phyloP scores from a whole-genome alignment of 108 stramenopile species.

The Parmales sp. region DNA sequence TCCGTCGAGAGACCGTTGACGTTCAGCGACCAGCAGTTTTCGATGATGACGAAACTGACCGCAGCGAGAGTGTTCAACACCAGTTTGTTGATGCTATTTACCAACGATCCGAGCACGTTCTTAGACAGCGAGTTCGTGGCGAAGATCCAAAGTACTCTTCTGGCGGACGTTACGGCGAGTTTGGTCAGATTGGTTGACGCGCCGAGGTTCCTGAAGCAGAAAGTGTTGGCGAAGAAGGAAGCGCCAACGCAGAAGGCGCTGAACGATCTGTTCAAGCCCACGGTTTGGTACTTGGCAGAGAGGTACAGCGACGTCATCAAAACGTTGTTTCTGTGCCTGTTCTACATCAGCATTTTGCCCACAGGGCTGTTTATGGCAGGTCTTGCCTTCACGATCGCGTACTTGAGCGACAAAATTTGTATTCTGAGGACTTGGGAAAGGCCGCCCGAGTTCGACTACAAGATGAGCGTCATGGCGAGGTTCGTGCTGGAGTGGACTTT shows the following conservation, averaged over 20 bases:
- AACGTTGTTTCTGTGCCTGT: conserved; percentile 35
- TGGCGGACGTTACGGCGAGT: background rate
- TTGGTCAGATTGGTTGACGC: background rate
- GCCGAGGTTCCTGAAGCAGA: background rate
- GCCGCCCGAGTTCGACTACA: conserved; percentile 25
- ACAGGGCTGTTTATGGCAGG: conserved; percentile 25
- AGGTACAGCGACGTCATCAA: conserved; percentile 39
- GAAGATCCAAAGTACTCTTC: background rate
- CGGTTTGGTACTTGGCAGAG: conserved; percentile 38
- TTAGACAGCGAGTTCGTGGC: background rate
- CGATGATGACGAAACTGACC: conserved; percentile 35
- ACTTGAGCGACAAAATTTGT: conserved; percentile 33
- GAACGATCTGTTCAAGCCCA: conserved; percentile 21
- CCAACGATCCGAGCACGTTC: conserved; percentile 1
- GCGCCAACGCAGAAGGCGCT: conserved; percentile 21
- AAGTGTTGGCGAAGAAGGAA: background rate
- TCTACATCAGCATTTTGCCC: conserved; percentile 30
- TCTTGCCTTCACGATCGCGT: conserved; percentile 19
- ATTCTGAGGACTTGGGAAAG: conserved; percentile 26
- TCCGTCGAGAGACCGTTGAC: conserved; percentile 1
- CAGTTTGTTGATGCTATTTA: conserved; percentile 25
- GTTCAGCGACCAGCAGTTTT: conserved; percentile 19
- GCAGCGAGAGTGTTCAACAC: conserved; percentile 28
- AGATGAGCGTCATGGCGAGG: conserved; percentile 14
- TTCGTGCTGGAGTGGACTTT: conserved; percentile 6